Percentiles rank a stretch among this genome's conserved stretches.
phyloP scores from a whole-genome alignment of 257 asterid genomes.

The Fraxinus americana region DNA sequence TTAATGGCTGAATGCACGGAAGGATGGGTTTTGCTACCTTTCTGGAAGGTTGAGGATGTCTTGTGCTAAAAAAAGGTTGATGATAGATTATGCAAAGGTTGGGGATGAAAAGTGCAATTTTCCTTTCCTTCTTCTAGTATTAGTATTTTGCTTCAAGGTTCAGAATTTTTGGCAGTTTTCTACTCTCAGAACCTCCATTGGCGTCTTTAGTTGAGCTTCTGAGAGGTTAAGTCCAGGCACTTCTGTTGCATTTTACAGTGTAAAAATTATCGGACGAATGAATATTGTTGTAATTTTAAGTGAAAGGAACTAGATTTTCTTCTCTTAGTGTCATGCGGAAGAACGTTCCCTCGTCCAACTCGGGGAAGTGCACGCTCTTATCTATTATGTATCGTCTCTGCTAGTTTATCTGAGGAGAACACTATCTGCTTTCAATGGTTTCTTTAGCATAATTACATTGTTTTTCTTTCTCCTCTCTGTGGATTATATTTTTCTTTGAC shows the following conservation, averaged over 20 bases:
- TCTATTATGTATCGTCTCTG: not conserved
- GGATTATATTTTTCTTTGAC: not conserved
- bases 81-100: no score
- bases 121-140: no score
- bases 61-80: no score
- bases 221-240: not conserved
- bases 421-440: not conserved
- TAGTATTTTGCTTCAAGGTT: not conserved
- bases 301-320: not conserved
- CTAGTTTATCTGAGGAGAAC: not conserved
- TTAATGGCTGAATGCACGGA: no score
- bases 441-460: not conserved
- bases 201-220: not conserved
- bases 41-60: no score
- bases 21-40: no score
- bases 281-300: conserved; percentile 1
- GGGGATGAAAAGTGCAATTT: no score
- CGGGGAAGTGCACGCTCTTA: not conserved
- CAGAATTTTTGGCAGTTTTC: not conserved
- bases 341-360: not conserved
- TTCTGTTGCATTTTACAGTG: conserved; percentile 1
- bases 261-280: not conserved
- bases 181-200: not conserved
- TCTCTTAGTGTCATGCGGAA: not conserved
- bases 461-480: not conserved